These are phyloP conservation scores for Salvia sclarea DNA, from an alignment of 305 asterid species.

Conservation along the genomic window DNA sequence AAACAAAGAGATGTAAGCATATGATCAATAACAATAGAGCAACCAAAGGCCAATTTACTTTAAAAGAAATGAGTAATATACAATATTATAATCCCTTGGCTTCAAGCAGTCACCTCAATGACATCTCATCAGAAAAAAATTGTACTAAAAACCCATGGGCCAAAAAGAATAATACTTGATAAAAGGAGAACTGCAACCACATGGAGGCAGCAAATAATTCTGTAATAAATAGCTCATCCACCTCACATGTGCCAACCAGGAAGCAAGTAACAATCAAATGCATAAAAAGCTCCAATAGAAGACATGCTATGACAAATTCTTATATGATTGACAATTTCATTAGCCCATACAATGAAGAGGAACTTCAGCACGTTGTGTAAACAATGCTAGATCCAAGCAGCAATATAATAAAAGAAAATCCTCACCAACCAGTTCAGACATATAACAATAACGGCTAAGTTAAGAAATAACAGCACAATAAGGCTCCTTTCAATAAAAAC, in stretches of 20 bases:
- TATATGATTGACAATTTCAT: background rate
- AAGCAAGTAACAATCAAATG: background rate
- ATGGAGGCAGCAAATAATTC: slow-evolving; percentile 1
- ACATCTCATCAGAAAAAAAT: background rate
- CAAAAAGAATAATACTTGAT: background rate
- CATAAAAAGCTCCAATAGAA: background rate
- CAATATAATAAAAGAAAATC: background rate
- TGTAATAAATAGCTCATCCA: background rate
- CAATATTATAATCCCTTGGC: slow-evolving; percentile 13
- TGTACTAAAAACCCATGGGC: slow-evolving; percentile 2
- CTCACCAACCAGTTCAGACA: background rate
- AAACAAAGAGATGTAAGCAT: slow-evolving; percentile 1
- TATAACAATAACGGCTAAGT: background rate
- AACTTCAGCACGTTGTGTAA: background rate
- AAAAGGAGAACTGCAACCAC: slow-evolving; percentile 3
- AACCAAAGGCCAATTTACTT: slow-evolving; percentile 20
- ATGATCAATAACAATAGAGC: slow-evolving; percentile 1
- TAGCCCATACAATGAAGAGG: background rate
- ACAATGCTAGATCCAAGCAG: background rate
- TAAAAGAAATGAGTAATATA: background rate
- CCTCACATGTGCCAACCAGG: slow-evolving; percentile 3
- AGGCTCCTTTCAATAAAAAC: slow-evolving; percentile 14
- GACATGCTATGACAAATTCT: background rate
- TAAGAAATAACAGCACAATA: slow-evolving; percentile 7
- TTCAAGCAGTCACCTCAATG: slow-evolving; percentile 21